These are phyloP conservation scores for Chytridiales sp. DNA, from an alignment of 371 early-diverging fungal genomes.

Conservation along the genomic window DNA sequence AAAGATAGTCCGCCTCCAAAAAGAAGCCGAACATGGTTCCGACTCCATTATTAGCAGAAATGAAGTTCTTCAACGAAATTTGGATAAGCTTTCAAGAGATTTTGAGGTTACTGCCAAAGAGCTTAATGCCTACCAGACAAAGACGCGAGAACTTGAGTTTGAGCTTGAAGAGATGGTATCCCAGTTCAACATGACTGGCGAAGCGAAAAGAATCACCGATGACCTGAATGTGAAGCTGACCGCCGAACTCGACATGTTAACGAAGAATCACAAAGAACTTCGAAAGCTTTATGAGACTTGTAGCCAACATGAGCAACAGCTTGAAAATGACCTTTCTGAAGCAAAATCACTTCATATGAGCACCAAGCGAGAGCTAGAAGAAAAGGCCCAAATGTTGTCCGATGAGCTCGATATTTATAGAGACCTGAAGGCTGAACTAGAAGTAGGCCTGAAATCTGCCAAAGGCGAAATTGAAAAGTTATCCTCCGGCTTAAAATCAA, in stretches of 20 bases:
- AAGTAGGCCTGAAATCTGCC: slow-evolving; percentile 20
- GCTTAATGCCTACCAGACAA: slow-evolving; percentile 26
- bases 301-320: slow-evolving; percentile 20
- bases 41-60: slow-evolving; percentile 43
- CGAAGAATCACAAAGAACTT: slow-evolving; percentile 26
- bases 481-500: slow-evolving; percentile 33
- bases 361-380: slow-evolving; percentile 36
- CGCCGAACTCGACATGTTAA: slow-evolving; percentile 32
- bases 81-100: slow-evolving; percentile 46
- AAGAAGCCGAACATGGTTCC: slow-evolving; percentile 46
- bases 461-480: slow-evolving; percentile 43
- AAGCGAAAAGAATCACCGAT: slow-evolving; percentile 37
- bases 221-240: slow-evolving; percentile 34
- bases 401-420: slow-evolving; percentile 23
- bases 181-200: slow-evolving; percentile 46
- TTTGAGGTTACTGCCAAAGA: slow-evolving; percentile 45
- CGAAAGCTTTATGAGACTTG: slow-evolving; percentile 16
- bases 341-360: slow-evolving; percentile 23
- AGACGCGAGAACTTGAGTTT: slow-evolving; percentile 46
- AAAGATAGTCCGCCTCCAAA: slow-evolving; percentile 35
- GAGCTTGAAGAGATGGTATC: slow-evolving; percentile 46
- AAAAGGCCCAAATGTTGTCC: slow-evolving; percentile 24
- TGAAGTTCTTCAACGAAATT: slow-evolving; percentile 46
- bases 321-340: slow-evolving; percentile 37
- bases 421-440: slow-evolving; percentile 34